Evolutionary conservation across 164 flowering plant species (phyloP).

Genomic region (Piper betle): DNA sequence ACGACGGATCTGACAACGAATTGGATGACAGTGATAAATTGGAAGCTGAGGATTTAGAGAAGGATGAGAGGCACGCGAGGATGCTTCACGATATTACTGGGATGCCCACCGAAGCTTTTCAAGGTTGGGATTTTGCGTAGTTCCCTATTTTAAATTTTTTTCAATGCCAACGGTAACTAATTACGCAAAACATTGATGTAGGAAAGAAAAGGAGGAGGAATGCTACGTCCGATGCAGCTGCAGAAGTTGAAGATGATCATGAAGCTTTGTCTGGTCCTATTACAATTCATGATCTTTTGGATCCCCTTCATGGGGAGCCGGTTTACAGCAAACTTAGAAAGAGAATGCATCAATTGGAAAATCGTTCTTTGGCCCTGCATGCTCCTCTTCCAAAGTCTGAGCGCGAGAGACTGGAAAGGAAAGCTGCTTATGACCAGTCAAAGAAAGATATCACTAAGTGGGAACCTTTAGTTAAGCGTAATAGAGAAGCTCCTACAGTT

Average conservation of each 20-base stretch:
- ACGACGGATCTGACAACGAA: background rate
- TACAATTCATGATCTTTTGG: conserved; percentile 60
- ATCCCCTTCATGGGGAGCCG: conserved; percentile 46
- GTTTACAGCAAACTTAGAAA: conserved; percentile 52
- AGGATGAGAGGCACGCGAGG: conserved; percentile 40
- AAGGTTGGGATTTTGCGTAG: conserved; percentile 23
- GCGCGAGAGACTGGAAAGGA: conserved; percentile 54
- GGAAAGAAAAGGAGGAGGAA: conserved; percentile 41
- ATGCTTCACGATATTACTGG: conserved; percentile 73
- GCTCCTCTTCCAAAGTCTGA: conserved; percentile 64
- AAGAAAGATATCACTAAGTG: conserved; percentile 64
- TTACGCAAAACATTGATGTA: conserved; percentile 3
- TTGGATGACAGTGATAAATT: conserved; percentile 6
- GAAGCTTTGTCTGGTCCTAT: conserved; percentile 50
- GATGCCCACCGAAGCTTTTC: conserved; percentile 57
- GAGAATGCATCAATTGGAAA: conserved; percentile 36
- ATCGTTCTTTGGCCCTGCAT: conserved; percentile 29
- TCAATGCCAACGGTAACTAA: background rate
- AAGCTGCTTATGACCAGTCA: conserved; percentile 37
- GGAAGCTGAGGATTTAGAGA: conserved; percentile 21
- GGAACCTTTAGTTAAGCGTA: conserved; percentile 65
- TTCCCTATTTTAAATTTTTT: background rate
- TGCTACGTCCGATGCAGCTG: conserved; percentile 44
- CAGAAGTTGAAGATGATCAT: conserved; percentile 65
- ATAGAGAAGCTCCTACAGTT: conserved; percentile 72